Conservation (phyloP, 441 rosid genomes). For the Brassica hybrid region DNA sequence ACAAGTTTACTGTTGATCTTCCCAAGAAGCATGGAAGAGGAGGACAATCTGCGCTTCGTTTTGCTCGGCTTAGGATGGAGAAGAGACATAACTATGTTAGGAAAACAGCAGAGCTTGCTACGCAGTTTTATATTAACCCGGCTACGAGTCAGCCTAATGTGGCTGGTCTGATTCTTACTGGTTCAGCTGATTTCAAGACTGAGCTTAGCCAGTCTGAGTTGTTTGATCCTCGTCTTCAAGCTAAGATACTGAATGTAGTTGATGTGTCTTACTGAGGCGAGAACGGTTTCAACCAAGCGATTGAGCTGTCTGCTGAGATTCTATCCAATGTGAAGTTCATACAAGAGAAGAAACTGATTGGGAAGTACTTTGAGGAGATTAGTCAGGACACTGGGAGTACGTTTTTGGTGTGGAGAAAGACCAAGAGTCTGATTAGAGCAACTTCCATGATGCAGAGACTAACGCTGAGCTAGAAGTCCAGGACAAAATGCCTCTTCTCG, state of each 20-base stretch:
- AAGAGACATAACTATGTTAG: too few species aligned
- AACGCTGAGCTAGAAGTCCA: conserved; percentile 62
- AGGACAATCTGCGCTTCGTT: too few species aligned
- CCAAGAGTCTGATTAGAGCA: conserved; percentile 59
- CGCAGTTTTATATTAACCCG: conserved; percentile 61
- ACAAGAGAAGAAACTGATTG: conserved; percentile 79
- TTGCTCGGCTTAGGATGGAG: too few species aligned
- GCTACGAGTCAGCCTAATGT: too few species aligned
- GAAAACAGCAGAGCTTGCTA: conserved; percentile 85
- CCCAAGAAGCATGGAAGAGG: too few species aligned
- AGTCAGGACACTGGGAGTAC: conserved; percentile 82
- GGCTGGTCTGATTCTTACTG: too few species aligned
- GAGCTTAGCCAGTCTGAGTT: too few species aligned
- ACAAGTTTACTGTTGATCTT: too few species aligned
- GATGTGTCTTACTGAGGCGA: conserved; percentile 93
- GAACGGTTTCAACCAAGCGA: conserved; percentile 82
- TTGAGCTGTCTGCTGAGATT: conserved; percentile 81
- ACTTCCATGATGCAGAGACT: conserved; percentile 57
- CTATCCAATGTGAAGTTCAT: conserved; percentile 81
- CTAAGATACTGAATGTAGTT: conserved; percentile 80
- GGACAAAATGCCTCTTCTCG: conserved; percentile 58
- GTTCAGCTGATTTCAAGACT: too few species aligned
- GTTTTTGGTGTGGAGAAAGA: conserved; percentile 80
- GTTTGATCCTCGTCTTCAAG: conserved; percentile 21
- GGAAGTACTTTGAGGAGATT: conserved; percentile 84